phyloP scores from a whole-genome alignment of 164 flowering plant species.

The Magnolia changhungtana region DNA sequence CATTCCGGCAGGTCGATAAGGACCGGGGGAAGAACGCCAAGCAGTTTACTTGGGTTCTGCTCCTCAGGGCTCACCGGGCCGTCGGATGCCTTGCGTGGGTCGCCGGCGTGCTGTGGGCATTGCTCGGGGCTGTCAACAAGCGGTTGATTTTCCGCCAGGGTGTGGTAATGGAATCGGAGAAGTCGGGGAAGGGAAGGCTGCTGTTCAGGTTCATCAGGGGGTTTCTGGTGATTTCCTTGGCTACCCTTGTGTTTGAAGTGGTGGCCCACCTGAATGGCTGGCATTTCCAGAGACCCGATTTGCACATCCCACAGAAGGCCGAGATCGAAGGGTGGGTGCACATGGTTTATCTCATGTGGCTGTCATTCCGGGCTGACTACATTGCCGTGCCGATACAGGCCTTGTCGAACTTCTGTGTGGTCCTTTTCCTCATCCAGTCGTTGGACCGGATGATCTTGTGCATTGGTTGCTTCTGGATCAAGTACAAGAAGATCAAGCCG shows the following conservation, averaged over 20 bases:
- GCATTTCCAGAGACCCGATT: constrained; percentile 49
- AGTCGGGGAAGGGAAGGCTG: constrained; percentile 40
- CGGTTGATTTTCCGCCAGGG: constrained; percentile 55
- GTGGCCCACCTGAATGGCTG: constrained; percentile 71
- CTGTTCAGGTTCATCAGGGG: constrained; percentile 47
- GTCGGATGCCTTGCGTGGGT: constrained; percentile 70
- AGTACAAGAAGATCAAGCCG: constrained; percentile 66
- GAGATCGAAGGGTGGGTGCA: constrained; percentile 62
- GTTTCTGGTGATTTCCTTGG: constrained; percentile 46
- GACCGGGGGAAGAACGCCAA: constrained; percentile 74
- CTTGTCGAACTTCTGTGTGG: constrained; percentile 65
- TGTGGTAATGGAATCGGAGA: constrained; percentile 48
- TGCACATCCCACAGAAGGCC: constrained; percentile 52
- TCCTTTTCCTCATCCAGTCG: constrained; percentile 73
- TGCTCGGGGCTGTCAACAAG: constrained; percentile 59
- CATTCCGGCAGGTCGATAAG: constrained; percentile 60
- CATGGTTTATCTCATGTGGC: constrained; percentile 54
- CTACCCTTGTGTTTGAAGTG: constrained; percentile 52
- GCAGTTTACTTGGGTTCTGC: constrained; percentile 80
- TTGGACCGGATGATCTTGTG: constrained; percentile 61
- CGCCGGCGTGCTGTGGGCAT: constrained; percentile 53
- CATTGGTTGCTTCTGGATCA: constrained; percentile 84
- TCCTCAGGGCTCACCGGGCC: constrained; percentile 70
- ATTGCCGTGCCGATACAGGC: constrained; percentile 64
- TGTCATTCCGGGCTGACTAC: constrained; percentile 62